Percentiles rank a stretch among this genome's conserved stretches.
These are phyloP conservation scores for Suhomyces sp. DNA, from an alignment of 805 yeast species.

Conservation along the genomic window DNA sequence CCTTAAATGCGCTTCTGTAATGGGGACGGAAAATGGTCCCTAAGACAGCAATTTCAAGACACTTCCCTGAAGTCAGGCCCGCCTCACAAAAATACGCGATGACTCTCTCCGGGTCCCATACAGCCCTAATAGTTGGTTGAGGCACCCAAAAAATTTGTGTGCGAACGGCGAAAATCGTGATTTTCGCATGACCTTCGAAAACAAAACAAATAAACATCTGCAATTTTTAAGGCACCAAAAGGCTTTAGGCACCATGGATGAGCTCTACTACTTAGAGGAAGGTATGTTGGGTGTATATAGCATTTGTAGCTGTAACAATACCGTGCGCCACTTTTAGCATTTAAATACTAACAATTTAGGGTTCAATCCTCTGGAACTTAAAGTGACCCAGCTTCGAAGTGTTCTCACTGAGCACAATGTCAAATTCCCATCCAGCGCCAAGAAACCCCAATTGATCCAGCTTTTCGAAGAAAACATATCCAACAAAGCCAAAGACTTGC, in stretches of 20 bases:
- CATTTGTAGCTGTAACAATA: not conserved
- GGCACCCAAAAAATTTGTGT: not conserved
- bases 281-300: slow-evolving; percentile 15
- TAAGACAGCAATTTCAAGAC: not conserved
- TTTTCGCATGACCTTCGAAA: not conserved
- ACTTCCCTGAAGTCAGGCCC: not conserved
- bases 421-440: slow-evolving; percentile 58
- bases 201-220: slow-evolving; percentile 7
- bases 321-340: not conserved
- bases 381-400: slow-evolving; percentile 67
- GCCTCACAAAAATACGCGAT: not conserved
- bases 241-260: slow-evolving; percentile 15
- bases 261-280: slow-evolving; percentile 20
- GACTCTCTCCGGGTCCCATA: not conserved
- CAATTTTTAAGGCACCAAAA: not conserved
- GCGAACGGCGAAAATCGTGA: not conserved
- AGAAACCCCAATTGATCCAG: slow-evolving; percentile 62
- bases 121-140: not conserved
- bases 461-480: slow-evolving; percentile 55
- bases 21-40: not conserved
- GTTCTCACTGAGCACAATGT: slow-evolving; percentile 63
- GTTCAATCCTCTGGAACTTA: slow-evolving; percentile 66
- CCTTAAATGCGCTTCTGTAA: not conserved
- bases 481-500: slow-evolving; percentile 44
- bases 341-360: slow-evolving; percentile 27